Evolutionary conservation across 1,284 basidiomycete genomes (phyloP).

Genomic region (Ceratorhiza oryzae-sativae): DNA sequence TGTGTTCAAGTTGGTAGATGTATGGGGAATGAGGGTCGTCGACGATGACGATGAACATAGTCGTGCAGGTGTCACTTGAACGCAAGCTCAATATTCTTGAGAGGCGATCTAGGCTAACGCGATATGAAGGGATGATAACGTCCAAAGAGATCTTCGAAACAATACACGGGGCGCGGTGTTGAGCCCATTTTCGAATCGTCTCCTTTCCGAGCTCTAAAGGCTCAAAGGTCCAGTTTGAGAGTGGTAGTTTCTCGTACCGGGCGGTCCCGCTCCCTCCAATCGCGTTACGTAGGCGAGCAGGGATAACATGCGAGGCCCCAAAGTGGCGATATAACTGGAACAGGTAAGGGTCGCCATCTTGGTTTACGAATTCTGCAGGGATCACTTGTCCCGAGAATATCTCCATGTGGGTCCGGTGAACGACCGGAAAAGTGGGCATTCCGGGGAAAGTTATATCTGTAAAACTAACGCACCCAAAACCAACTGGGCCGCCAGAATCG

Average conservation of each 20-base stretch:
- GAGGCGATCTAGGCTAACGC: slow-evolving; percentile 58
- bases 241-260: slow-evolving; percentile 58
- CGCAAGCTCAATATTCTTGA: slow-evolving; percentile 56
- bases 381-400: slow-evolving; percentile 62
- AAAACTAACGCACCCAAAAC: slow-evolving; percentile 66
- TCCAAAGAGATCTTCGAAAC: slow-evolving; percentile 59
- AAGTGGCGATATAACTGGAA: slow-evolving; percentile 68
- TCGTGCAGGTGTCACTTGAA: slow-evolving; percentile 54
- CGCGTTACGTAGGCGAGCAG: slow-evolving; percentile 54
- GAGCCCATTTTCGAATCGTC: slow-evolving; percentile 51
- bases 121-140: slow-evolving; percentile 63
- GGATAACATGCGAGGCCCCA: slow-evolving; percentile 59
- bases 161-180: neutral
- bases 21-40: slow-evolving; percentile 60
- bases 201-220: slow-evolving; percentile 55
- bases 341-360: slow-evolving; percentile 66
- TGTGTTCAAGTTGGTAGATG: slow-evolving; percentile 49
- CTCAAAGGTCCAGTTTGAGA: slow-evolving; percentile 59
- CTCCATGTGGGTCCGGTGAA: slow-evolving; percentile 63
- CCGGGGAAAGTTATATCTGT: slow-evolving; percentile 63
- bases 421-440: slow-evolving; percentile 66
- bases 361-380: slow-evolving; percentile 63
- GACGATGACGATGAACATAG: slow-evolving; percentile 67
- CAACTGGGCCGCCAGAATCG: slow-evolving; percentile 51
- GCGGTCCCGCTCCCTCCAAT: slow-evolving; percentile 59